These are phyloP conservation scores for Ustilago shanxiensis DNA, from an alignment of 1,284 basidiomycete genomes.

Conservation along the genomic window DNA sequence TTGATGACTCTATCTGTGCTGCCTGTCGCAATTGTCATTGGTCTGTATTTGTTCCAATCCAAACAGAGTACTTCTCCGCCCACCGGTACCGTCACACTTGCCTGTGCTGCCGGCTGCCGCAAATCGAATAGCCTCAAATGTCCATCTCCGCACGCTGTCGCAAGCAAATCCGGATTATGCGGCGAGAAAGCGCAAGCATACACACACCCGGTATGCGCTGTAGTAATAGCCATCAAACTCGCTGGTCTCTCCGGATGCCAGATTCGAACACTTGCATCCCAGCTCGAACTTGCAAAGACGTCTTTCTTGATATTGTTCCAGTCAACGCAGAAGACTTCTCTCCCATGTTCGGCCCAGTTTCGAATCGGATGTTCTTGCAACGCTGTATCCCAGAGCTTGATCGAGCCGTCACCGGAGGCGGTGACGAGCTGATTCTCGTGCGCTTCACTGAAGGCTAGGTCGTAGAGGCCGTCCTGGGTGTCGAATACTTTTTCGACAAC, in stretches of 20 bases:
- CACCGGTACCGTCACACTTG: conserved; percentile 47
- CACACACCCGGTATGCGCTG: conserved; percentile 84
- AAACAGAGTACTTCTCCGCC: conserved; percentile 75
- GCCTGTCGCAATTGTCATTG: conserved; percentile 81
- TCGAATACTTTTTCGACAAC: conserved; percentile 75
- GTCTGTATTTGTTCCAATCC: conserved; percentile 93
- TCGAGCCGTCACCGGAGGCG: conserved; percentile 89
- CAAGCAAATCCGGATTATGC: conserved; percentile 83
- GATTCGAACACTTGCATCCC: conserved; percentile 91
- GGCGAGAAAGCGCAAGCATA: conserved; percentile 93
- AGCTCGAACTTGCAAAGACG: conserved; percentile 82
- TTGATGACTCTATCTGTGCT: conserved; percentile 84
- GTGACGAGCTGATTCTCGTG: conserved; percentile 95
- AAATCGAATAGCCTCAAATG: conserved; percentile 63
- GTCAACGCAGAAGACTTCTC: conserved; percentile 93
- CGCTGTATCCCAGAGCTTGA: conserved; percentile 90
- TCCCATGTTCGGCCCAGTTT: conserved; percentile 91
- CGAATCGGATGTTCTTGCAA: conserved; percentile 89
- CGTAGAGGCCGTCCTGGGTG: conserved; percentile 92
- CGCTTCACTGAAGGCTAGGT: conserved; percentile 89
- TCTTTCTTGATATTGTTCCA: conserved; percentile 97
- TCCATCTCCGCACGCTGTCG: conserved; percentile 83
- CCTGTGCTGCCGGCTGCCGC: conserved; percentile 26
- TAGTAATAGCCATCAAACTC: conserved; percentile 83
- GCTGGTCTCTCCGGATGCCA: conserved; percentile 86